Base-by-base conservation (phyloP, 1,139 yeast genomes). In the Yarrowia galli region DNA sequence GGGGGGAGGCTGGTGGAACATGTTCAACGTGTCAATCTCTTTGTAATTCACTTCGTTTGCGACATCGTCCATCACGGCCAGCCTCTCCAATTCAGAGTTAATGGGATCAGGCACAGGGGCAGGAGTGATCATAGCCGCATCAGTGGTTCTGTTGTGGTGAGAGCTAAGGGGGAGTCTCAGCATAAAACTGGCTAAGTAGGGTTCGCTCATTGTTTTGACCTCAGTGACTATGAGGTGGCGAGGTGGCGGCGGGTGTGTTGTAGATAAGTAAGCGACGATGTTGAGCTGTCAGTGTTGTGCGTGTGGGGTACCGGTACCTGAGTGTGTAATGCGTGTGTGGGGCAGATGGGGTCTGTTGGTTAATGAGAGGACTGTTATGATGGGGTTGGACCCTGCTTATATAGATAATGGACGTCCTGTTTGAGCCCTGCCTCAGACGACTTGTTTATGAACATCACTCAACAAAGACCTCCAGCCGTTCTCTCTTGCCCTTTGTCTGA, bases 371-470 rank as follows among this genome's bases (percentile, higher is more conserved):
- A 2, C 20, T 40, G 18, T 15, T 20, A 35, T n/a, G 28, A 15
- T 42, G 28, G 58, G 58, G 15, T 3, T 15, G 18, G 42, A 8
- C 42, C 60, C 45, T 36, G 32, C 32, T 36, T 53, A 36, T 53
- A 53, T 36, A 53, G 45, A 7, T 36, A 7, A 4, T 10, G 12
- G n/a, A 22, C 8, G 32, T 28, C 32, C 32, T 28, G 45, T 7
- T 51, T 20, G 42, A n/a, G 42, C 60, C 45, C 32, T 53, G 60
- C 43, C 60, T 36, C 60, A 35, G 43, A 20, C 58, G 20, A 35
- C 22, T 13, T 4, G 32, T 18, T 40, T 49, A 28, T 7, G 40
- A 16, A 16, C 22, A 3, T 28, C 5, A 22, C 42, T 20, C 28
- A 20, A 53, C 60, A 53, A 53, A 38, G 60, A 5, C 8, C 25